phyloP scores from a whole-genome alignment of 1,284 basidiomycete species.

The Marasmius sp. region DNA sequence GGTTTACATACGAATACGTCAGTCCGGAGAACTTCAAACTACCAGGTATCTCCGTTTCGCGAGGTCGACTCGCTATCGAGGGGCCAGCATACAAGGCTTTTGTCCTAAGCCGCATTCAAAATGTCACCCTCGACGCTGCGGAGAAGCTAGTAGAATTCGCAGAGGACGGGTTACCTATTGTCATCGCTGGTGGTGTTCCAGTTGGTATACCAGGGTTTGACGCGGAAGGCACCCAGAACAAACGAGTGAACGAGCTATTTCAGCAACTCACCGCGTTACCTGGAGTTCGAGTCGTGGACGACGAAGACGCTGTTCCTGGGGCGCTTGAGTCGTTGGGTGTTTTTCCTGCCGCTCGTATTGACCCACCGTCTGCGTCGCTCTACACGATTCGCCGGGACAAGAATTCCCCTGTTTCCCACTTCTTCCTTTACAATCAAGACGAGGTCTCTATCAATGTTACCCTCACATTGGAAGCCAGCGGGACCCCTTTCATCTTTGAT shows the following conservation, averaged over 20 bases:
- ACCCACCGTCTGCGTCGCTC: constrained; percentile 8
- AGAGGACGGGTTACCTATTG: constrained; percentile 9
- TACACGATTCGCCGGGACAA: constrained; percentile 12
- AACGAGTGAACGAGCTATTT: constrained; percentile 14
- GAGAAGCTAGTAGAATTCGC: constrained; percentile 12
- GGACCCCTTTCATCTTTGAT: constrained; percentile 18
- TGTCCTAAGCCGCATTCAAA: constrained; percentile 10
- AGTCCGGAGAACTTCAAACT: constrained; percentile 19
- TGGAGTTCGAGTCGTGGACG: constrained; percentile 10
- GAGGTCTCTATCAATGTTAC: constrained; percentile 12
- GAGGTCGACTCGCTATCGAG: constrained; percentile 13
- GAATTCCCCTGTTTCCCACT: constrained; percentile 7
- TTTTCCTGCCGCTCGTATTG: constrained; percentile 10
- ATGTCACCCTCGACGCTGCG: constrained; percentile 15
- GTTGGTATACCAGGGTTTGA: constrained; percentile 17
- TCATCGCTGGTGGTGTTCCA: constrained; percentile 12
- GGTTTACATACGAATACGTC: constrained; percentile 20
- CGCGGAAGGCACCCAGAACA: constrained; percentile 8
- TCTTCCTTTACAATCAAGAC: constrained; percentile 16
- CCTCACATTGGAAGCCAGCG: constrained; percentile 13
- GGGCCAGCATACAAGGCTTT: constrained; percentile 21
- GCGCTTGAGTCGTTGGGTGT: constrained; percentile 13
- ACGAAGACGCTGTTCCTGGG: constrained; percentile 12
- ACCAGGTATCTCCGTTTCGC: constrained; percentile 15
- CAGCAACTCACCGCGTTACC: constrained; percentile 11